These are phyloP conservation scores for Heterotrichella gracilis DNA, from an alignment of 352 stramenopile species.

Conservation along the genomic window DNA sequence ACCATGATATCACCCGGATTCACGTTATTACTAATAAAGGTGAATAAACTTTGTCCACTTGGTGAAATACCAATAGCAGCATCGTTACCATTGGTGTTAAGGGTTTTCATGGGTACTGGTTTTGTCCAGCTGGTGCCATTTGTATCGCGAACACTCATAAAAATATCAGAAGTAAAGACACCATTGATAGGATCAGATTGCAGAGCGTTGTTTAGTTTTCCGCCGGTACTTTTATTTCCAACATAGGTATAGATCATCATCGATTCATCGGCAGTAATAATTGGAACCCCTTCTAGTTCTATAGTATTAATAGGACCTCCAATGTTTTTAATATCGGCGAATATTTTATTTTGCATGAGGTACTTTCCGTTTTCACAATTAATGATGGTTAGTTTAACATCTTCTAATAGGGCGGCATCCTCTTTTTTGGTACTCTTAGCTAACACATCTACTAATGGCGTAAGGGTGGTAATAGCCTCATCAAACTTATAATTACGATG, in stretches of 20 bases:
- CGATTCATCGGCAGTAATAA: not conserved
- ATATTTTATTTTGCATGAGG: not conserved
- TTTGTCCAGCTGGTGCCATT: not conserved
- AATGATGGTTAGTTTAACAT: not conserved
- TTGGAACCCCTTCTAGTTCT: not conserved
- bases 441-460: not conserved
- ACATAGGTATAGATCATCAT: not conserved
- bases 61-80: not conserved
- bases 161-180: not conserved
- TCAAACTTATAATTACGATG: not conserved
- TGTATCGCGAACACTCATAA: not conserved
- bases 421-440: not conserved
- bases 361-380: not conserved
- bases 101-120: not conserved
- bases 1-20: not conserved
- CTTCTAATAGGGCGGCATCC: not conserved
- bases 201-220: not conserved
- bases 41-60: not conserved
- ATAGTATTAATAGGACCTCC: not conserved
- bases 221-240: not conserved
- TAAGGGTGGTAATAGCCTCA: not conserved
- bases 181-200: not conserved
- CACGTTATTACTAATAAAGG: not conserved
- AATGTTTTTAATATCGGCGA: conserved; percentile 8
- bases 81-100: not conserved